Conservation (phyloP, 805 yeast species). For the Grigorovia yakushimaensis region DNA sequence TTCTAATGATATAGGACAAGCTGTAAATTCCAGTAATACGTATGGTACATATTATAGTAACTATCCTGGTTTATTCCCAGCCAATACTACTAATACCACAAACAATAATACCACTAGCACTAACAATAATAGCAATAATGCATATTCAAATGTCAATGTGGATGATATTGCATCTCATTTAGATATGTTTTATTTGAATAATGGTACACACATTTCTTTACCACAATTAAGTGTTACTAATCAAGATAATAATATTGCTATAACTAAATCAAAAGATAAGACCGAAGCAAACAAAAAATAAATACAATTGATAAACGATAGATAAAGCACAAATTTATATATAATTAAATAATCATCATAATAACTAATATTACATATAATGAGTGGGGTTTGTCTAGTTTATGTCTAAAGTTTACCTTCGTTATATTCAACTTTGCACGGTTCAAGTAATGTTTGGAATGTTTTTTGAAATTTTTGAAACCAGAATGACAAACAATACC, state of each 20-base stretch:
- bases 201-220: constrained; percentile 23
- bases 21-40: constrained; percentile 5
- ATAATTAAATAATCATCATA: not conserved
- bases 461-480: too few relatives aligned
- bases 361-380: not conserved
- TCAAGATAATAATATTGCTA: constrained; percentile 9
- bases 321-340: not conserved
- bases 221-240: constrained; percentile 25
- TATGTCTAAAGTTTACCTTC: too few relatives aligned
- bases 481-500: too few relatives aligned
- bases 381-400: too few relatives aligned
- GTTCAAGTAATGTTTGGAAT: too few relatives aligned
- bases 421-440: too few relatives aligned
- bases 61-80: constrained; percentile 28
- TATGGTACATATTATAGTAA: constrained; percentile 13
- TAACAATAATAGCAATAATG: constrained; percentile 8
- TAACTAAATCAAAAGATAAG: not conserved
- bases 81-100: not conserved
- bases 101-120: not conserved
- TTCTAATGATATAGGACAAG: constrained; percentile 1
- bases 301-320: not conserved
- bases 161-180: constrained; percentile 24
- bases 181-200: constrained; percentile 22
- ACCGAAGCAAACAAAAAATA: not conserved
- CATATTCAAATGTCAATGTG: not conserved